Conservation (phyloP, 257 asterid species). For the Ligustrum vulgare region DNA sequence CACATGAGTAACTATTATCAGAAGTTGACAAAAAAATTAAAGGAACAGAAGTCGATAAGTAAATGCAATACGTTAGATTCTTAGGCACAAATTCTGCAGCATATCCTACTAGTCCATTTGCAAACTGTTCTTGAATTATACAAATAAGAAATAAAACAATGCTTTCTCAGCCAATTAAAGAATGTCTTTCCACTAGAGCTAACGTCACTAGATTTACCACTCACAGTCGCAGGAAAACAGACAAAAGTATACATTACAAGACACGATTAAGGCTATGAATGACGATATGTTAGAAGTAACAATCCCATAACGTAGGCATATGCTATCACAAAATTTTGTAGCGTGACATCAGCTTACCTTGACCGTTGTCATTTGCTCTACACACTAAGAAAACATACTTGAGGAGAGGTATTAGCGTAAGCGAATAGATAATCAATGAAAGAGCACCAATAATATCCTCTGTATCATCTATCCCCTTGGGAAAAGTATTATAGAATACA, state of each 20-base stretch:
- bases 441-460: constrained; percentile 94
- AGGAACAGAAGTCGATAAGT: not conserved
- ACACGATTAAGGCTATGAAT: not conserved
- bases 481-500: constrained; percentile 94
- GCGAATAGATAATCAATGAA: constrained; percentile 90
- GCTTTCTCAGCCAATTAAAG: not conserved
- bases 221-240: not conserved
- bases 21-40: not conserved
- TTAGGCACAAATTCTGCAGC: not conserved
- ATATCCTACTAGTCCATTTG: not conserved
- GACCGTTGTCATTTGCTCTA: constrained; percentile 94
- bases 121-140: not conserved
- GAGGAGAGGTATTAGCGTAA: constrained; percentile 93
- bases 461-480: constrained; percentile 67
- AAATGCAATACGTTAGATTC: not conserved
- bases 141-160: not conserved
- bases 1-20: not conserved
- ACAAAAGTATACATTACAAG: not conserved
- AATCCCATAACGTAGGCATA: not conserved
- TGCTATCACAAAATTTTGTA: not conserved
- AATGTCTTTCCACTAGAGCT: not conserved
- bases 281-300: not conserved
- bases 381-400: constrained; percentile 98
- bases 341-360: constrained; percentile 51
- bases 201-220: not conserved